Evolutionary conservation across 345 rosid genomes (phyloP).

Genomic region (Garcia nutans): DNA sequence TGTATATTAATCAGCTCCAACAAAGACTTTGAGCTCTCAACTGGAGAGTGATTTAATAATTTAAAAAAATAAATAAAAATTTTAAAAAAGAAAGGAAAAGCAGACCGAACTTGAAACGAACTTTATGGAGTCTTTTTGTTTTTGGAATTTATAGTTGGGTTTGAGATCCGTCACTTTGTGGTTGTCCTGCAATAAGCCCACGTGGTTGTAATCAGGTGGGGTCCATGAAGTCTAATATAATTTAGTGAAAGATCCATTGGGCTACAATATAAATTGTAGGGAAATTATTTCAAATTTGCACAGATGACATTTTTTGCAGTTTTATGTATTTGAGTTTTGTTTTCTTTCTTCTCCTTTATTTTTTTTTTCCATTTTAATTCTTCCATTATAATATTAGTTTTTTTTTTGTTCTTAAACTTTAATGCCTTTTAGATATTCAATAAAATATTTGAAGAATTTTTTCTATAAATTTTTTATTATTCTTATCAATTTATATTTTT

Average conservation of each 20-base stretch:
- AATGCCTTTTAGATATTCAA: too few relatives aligned
- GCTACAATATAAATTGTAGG: too few relatives aligned
- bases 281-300: too few relatives aligned
- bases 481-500: too few relatives aligned
- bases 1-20: background rate
- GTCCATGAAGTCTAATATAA: background rate
- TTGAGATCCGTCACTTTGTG: slow-evolving; percentile 12
- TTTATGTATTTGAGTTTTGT: too few relatives aligned
- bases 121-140: background rate
- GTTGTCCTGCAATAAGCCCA: background rate
- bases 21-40: background rate
- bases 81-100: background rate
- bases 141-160: background rate
- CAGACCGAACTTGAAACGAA: slow-evolving; percentile 5
- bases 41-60: slow-evolving; percentile 1
- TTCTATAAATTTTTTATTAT: too few relatives aligned
- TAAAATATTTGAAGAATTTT: too few relatives aligned
- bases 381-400: too few relatives aligned
- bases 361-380: too few relatives aligned
- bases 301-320: too few relatives aligned
- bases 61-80: background rate
- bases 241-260: background rate
- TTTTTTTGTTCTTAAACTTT: too few relatives aligned
- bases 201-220: background rate
- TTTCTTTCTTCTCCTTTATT: too few relatives aligned